Evolutionary conservation across 2,329 filamentous ascomycete species (phyloP), one percentile per base, ranked within the genome.

Genomic region (Penicillium sp.): DNA sequence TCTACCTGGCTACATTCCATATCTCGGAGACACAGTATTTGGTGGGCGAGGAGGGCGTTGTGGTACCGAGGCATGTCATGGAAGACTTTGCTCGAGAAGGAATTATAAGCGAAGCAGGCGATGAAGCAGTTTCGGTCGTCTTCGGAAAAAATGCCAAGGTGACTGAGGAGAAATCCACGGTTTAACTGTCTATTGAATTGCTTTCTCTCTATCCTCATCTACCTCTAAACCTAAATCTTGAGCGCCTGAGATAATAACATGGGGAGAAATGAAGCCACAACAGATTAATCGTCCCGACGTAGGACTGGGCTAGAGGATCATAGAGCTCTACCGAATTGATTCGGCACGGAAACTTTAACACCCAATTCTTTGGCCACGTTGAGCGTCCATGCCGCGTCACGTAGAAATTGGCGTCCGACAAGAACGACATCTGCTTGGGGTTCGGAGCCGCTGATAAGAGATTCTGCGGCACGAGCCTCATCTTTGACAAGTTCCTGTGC

Each of bases 311-410:
- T 4, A 38, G 33, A 4, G 12, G 33, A 38, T 38, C 33, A 38
- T 38, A 42, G 3, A 43, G 59, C 69, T 26, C 71, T 63, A 11
- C 63, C 60, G 61, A 80, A 81, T 63, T 83, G 80, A 43, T 62
- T 71, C 6, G 79, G 78, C 68, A 77, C 76, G 0, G 73, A 71
- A 55, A 82, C 68, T 58, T 80, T 73, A 0, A 82, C 71, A 3
- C 72, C 75, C 59, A 83, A 58, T 62, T 75, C 71, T 68, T 75
- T 77, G 12, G 79, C 80, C 1, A 81, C 78, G 42, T 66, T 77
- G 38, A 82, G 60, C 33, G 81, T 79, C 80, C 79, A 82, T 62
- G 81, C 79, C 0, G 79, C 78, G 65, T 82, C 80, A 7, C 80
- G 70, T 72, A 83, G 73, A 59, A 83, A 82, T 60, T 83, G 80